phyloP scores from a whole-genome alignment of 805 yeast species.

The Candida bentonensis region DNA sequence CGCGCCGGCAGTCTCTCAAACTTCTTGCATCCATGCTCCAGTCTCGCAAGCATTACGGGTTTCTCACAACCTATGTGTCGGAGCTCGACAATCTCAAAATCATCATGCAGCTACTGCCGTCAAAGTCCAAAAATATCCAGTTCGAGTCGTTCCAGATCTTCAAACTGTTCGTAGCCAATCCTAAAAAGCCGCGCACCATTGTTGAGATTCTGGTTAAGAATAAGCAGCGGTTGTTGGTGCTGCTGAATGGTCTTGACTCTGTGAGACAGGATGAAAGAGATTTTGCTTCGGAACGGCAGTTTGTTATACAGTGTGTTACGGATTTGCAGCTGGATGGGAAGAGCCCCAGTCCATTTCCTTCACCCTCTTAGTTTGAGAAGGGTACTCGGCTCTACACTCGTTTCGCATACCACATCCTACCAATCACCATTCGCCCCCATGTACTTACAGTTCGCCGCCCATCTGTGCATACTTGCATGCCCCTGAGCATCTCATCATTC shows the following conservation, averaged over 20 bases:
- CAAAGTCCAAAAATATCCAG: constrained; percentile 79
- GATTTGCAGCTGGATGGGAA: constrained; percentile 15
- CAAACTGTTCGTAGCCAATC: constrained; percentile 93
- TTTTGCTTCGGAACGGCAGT: constrained; percentile 68
- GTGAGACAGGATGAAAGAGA: constrained; percentile 48
- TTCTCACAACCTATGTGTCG: constrained; percentile 66
- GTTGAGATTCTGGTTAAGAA: constrained; percentile 74
- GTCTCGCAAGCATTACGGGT: constrained; percentile 51
- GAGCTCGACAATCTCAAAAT: constrained; percentile 73
- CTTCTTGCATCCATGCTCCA: constrained; percentile 59
- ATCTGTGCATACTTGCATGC: too few relatives aligned
- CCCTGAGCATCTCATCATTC: too few relatives aligned
- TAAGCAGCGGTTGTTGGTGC: constrained; percentile 57
- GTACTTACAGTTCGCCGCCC: too few relatives aligned
- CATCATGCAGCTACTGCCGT: constrained; percentile 74
- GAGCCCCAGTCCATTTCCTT: too few relatives aligned
- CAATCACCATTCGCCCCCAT: too few relatives aligned
- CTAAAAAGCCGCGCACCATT: constrained; percentile 69
- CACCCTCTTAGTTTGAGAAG: too few relatives aligned
- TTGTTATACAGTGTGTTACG: constrained; percentile 60
- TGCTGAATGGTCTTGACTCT: constrained; percentile 51
- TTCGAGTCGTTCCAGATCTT: constrained; percentile 85
- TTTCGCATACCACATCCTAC: too few relatives aligned
- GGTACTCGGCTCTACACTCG: too few relatives aligned
- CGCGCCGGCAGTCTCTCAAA: constrained; percentile 76